Evolutionary conservation across 2,329 filamentous ascomycete species (phyloP).

Genomic region (Colletotrichum incanum): DNA sequence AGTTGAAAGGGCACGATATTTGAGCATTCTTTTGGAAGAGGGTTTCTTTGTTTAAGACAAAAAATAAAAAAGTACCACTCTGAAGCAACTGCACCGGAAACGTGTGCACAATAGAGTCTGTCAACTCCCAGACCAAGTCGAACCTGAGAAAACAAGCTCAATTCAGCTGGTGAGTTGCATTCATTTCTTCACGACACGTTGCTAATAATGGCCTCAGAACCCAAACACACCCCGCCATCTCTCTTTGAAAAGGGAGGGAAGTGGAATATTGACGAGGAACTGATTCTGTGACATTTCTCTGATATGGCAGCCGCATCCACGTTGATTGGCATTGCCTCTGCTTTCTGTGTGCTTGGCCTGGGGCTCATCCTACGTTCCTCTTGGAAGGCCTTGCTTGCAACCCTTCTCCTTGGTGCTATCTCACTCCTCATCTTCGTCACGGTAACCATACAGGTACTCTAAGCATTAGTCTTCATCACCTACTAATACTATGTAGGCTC

Average conservation of each 20-base stretch:
- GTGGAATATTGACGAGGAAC: too few species aligned
- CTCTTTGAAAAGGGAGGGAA: background rate
- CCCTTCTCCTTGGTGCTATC: constrained; percentile 5
- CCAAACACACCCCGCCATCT: too few species aligned
- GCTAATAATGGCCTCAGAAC: background rate
- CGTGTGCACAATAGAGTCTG: too few species aligned
- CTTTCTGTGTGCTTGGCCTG: constrained; percentile 32
- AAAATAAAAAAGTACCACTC: background rate
- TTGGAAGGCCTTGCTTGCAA: constrained; percentile 25
- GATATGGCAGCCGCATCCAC: constrained; percentile 29
- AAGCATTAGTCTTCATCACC: too few species aligned
- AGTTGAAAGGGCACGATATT: background rate
- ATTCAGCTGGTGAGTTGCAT: background rate
- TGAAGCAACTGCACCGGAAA: background rate
- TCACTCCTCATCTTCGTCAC: constrained; percentile 49
- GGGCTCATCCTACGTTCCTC: constrained; percentile 29
- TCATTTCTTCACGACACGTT: constrained; percentile 15
- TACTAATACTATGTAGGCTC: constrained; percentile 13
- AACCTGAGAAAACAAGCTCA: background rate
- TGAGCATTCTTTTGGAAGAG: background rate
- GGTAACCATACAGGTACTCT: constrained; percentile 45
- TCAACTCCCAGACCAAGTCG: background rate
- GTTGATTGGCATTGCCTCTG: constrained; percentile 27
- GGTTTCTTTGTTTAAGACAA: background rate
- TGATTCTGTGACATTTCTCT: background rate